phyloP scores from a whole-genome alignment of 2,329 filamentous ascomycete genomes.

The Ophidiomyces ophidiicola region DNA sequence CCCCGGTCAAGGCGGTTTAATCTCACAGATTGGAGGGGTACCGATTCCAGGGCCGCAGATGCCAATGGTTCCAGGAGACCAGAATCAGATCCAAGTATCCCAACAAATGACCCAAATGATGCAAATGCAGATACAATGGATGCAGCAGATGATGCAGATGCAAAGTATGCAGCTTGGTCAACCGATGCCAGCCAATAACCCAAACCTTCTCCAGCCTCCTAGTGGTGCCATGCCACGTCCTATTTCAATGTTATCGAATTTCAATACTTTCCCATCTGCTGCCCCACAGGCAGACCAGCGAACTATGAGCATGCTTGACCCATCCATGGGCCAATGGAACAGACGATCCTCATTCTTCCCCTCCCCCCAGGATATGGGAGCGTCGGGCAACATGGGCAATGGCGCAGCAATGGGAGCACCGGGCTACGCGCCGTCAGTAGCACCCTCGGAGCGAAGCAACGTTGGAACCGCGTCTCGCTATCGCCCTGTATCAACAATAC shows the following conservation, averaged over 20 bases:
- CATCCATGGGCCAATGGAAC: constrained; percentile 33
- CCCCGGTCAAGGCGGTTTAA: not conserved
- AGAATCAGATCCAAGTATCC: constrained; percentile 66
- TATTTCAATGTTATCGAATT: constrained; percentile 37
- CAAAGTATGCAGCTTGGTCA: constrained; percentile 39
- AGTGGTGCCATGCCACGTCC: constrained; percentile 31
- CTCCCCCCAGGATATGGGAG: constrained; percentile 18
- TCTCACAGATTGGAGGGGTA: constrained; percentile 11
- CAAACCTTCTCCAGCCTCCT: constrained; percentile 20
- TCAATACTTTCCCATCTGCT: constrained; percentile 17
- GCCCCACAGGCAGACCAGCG: constrained; percentile 38
- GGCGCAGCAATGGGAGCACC: constrained; percentile 3
- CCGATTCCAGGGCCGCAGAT: constrained; percentile 12
- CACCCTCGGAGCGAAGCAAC: constrained; percentile 90
- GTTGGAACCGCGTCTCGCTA: constrained; percentile 82
- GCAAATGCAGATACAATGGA: constrained; percentile 91
- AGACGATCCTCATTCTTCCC: constrained; percentile 27
- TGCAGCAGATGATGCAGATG: constrained; percentile 57
- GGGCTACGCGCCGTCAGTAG: constrained; percentile 76
- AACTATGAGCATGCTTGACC: constrained; percentile 76
- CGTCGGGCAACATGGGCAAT: constrained; percentile 17
- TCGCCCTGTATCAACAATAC: constrained; percentile 66
- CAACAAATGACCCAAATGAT: constrained; percentile 79
- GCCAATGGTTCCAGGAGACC: constrained; percentile 41
- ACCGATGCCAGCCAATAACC: constrained; percentile 21